These are phyloP conservation scores for Aspergillus pseudotamarii DNA, from an alignment of 2,329 filamentous ascomycete genomes.

Conservation along the genomic window DNA sequence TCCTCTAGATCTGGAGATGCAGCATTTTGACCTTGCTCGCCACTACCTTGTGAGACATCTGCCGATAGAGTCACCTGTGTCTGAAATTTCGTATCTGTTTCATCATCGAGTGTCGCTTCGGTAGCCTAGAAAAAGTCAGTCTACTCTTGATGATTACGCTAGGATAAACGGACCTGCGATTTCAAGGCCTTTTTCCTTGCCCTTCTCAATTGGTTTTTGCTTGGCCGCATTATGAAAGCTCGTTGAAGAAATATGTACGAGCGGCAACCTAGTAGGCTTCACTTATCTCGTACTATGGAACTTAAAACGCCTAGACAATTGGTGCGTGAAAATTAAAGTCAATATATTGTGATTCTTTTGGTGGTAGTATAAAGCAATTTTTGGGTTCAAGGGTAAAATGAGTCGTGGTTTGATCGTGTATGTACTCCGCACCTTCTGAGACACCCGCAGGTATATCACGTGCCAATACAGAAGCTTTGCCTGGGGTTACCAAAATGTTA, in stretches of 20 bases:
- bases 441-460: background rate
- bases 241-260: background rate
- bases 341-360: background rate
- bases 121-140: slow-evolving; percentile 36
- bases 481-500: too few species aligned
- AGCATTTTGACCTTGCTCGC: slow-evolving; percentile 52
- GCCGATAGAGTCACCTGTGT: slow-evolving; percentile 15
- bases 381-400: background rate
- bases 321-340: background rate
- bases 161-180: slow-evolving; percentile 54
- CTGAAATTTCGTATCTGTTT: slow-evolving; percentile 7
- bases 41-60: slow-evolving; percentile 11
- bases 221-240: slow-evolving; percentile 62
- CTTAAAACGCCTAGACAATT: background rate
- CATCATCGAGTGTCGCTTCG: slow-evolving; percentile 7
- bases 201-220: slow-evolving; percentile 91
- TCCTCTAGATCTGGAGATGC: slow-evolving; percentile 65
- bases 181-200: slow-evolving; percentile 95
- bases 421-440: background rate
- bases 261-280: background rate
- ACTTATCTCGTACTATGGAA: background rate
- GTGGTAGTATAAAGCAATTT: background rate
- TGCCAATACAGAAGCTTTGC: background rate
- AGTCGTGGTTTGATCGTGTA: too few species aligned
- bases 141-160: slow-evolving; percentile 3